Percentiles rank a stretch among this genome's conserved stretches.
These are phyloP conservation scores for Kodamaea lidongshanica DNA, from an alignment of 805 yeast genomes.

Conservation along the genomic window DNA sequence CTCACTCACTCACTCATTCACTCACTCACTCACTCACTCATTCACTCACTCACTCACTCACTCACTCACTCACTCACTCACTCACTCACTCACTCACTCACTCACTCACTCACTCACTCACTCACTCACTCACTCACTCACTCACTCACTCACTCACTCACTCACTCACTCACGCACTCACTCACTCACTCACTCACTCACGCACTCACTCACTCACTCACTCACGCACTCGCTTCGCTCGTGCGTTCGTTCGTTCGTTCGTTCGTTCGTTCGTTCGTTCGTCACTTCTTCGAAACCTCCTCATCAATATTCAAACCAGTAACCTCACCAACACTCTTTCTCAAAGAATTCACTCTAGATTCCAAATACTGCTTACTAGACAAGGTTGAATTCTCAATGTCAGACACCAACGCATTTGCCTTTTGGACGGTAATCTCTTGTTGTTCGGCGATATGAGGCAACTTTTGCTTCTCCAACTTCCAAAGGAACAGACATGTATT, in stretches of 20 bases:
- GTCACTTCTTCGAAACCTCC: conserved; percentile 47
- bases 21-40: no score
- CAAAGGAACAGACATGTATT: conserved; percentile 56
- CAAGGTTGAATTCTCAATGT: conserved; percentile 39
- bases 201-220: no score
- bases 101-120: no score
- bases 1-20: no score
- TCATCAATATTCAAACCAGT: conserved; percentile 70
- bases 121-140: neutral
- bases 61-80: no score
- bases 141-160: neutral
- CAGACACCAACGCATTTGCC: conserved; percentile 39
- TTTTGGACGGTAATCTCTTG: conserved; percentile 47
- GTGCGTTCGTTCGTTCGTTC: no score
- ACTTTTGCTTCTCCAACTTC: conserved; percentile 50
- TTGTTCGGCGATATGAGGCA: conserved; percentile 59
- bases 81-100: no score
- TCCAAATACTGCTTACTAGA: conserved; percentile 33
- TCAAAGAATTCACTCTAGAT: conserved; percentile 31
- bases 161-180: no score
- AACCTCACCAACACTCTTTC: conserved; percentile 41
- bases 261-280: no score
- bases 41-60: no score
- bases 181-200: no score
- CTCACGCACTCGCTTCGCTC: no score